Percentiles rank a stretch among this genome's conserved stretches.
phyloP scores from a whole-genome alignment of 2,329 filamentous ascomycete genomes.

The Diaporthe ilicicola region DNA sequence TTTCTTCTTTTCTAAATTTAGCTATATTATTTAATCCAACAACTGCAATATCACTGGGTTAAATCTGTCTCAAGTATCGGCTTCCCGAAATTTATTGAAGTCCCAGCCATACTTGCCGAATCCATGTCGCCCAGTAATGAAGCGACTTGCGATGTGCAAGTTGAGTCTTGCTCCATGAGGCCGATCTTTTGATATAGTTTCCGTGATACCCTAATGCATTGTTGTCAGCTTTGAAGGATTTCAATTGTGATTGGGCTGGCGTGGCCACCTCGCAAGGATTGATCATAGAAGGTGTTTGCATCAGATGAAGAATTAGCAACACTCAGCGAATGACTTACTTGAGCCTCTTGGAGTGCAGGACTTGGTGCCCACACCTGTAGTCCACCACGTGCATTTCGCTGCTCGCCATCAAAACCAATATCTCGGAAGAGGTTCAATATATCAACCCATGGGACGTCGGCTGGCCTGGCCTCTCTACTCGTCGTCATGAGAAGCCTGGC shows the following conservation, averaged over 20 bases:
- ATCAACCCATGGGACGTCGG: background rate
- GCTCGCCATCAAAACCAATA: background rate
- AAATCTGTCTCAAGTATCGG: background rate
- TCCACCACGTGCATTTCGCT: background rate
- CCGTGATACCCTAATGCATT: background rate
- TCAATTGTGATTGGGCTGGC: background rate
- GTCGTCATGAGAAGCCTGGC: background rate
- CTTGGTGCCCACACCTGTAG: background rate
- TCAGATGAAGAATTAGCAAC: no score
- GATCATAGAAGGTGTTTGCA: no score
- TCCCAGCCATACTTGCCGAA: background rate
- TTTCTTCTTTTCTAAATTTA: no score
- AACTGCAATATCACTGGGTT: background rate
- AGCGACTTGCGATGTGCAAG: background rate
- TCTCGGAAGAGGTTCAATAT: background rate
- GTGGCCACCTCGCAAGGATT: no score
- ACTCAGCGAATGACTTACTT: background rate
- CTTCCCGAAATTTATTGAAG: background rate
- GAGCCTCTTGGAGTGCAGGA: background rate
- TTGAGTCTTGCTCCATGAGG: background rate
- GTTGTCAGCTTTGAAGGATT: background rate
- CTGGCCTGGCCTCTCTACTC: background rate
- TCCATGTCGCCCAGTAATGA: background rate
- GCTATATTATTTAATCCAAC: no score
- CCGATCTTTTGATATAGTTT: background rate